Evolutionary conservation across 371 early-diverging fungal species (phyloP).

Genomic region (Mortierella sp.): DNA sequence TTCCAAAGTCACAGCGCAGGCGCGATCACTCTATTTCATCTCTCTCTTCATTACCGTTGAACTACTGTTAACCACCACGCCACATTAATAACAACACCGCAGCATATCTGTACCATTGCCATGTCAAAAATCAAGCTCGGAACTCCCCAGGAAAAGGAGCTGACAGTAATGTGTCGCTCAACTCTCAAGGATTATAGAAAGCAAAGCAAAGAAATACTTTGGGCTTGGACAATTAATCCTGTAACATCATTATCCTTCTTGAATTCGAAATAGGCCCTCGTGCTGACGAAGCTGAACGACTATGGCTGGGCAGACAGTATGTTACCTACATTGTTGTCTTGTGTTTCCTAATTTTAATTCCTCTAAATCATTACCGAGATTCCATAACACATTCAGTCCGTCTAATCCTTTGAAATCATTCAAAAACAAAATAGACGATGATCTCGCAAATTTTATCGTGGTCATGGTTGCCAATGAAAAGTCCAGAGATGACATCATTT

Average conservation of each 20-base stretch:
- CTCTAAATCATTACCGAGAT: too few relatives aligned
- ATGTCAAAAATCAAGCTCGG: slow-evolving; percentile 45
- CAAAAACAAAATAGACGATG: slow-evolving; percentile 46
- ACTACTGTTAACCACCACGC: too few relatives aligned
- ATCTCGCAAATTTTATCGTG: slow-evolving; percentile 54
- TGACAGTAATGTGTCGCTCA: slow-evolving; percentile 24
- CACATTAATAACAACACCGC: neutral
- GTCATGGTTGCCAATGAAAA: slow-evolving; percentile 58
- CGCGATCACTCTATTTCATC: too few relatives aligned
- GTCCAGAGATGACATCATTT: slow-evolving; percentile 36
- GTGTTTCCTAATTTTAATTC: neutral
- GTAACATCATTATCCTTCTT: neutral
- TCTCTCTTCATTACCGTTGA: neutral
- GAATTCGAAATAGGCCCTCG: slow-evolving; percentile 17
- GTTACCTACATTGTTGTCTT: neutral
- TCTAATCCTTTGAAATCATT: neutral
- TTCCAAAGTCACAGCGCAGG: too few relatives aligned
- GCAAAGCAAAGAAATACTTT: neutral
- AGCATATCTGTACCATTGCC: neutral
- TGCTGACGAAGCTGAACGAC: slow-evolving; percentile 41
- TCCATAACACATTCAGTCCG: neutral
- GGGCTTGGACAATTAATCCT: neutral
- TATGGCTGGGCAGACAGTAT: slow-evolving; percentile 54
- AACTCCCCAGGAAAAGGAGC: slow-evolving; percentile 45
- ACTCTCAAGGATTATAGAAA: neutral